Conservation (phyloP, 352 stramenopile genomes). For the Phytophthora citrophthora region DNA sequence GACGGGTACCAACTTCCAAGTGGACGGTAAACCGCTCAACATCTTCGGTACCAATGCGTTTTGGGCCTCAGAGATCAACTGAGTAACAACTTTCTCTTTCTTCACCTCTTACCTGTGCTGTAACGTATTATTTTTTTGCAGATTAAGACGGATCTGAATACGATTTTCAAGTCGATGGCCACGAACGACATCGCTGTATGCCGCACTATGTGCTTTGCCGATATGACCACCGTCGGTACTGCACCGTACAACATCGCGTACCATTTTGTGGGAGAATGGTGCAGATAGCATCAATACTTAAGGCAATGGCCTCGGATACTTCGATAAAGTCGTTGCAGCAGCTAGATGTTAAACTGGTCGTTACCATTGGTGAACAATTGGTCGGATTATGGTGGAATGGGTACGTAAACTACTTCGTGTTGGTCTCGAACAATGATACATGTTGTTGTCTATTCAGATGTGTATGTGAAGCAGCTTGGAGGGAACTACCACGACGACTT, state of each 20-base stretch:
- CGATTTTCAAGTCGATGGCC: constrained; percentile 30
- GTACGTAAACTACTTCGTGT: constrained; percentile 2
- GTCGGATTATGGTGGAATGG: constrained; percentile 42
- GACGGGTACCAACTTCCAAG: constrained; percentile 29
- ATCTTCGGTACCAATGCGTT: constrained; percentile 42
- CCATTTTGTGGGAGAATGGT: constrained; percentile 38
- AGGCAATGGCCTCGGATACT: constrained; percentile 36
- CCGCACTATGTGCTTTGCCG: constrained; percentile 32
- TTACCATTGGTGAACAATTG: constrained; percentile 47
- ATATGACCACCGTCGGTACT: constrained; percentile 21
- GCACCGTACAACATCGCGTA: constrained; percentile 37
- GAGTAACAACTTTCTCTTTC: too few species aligned
- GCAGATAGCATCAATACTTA: constrained; percentile 30
- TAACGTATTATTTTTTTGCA: background rate
- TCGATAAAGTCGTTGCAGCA: constrained; percentile 33
- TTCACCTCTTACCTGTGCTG: too few species aligned
- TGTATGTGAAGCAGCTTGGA: constrained; percentile 33
- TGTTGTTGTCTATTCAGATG: background rate
- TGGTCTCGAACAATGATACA: background rate
- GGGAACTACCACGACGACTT: constrained; percentile 41
- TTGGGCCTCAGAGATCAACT: constrained; percentile 37
- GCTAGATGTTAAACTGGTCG: constrained; percentile 43
- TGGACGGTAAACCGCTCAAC: constrained; percentile 37
- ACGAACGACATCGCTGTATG: constrained; percentile 38
- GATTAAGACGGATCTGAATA: too few species aligned